These are phyloP conservation scores for Microbotryum lychnidis-dioicae DNA, from an alignment of 1,284 basidiomycete genomes.

Conservation along the genomic window DNA sequence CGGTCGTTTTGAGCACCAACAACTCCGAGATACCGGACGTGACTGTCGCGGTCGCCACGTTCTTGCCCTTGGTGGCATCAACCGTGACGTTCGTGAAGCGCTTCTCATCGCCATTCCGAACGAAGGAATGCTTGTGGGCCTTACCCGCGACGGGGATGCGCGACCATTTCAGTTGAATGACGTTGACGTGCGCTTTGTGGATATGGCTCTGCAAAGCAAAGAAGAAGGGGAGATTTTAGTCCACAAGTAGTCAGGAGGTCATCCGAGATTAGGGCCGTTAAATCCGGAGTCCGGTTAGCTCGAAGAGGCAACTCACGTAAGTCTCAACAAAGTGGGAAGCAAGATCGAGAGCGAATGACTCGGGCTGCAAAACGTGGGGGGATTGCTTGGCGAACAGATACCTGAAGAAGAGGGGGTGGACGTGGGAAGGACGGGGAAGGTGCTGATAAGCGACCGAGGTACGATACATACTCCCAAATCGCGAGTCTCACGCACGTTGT, in stretches of 20 bases:
- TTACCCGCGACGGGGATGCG: slow-evolving; percentile 55
- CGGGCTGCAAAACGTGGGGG: slow-evolving; percentile 69
- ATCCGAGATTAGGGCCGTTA: background rate
- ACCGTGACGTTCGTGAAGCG: slow-evolving; percentile 59
- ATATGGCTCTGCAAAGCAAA: slow-evolving; percentile 29
- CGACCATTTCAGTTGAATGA: slow-evolving; percentile 78
- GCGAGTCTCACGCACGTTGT: slow-evolving; percentile 37
- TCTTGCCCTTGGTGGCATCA: slow-evolving; percentile 31
- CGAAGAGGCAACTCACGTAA: slow-evolving; percentile 46
- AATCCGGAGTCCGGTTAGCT: slow-evolving; percentile 5
- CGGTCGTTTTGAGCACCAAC: slow-evolving; percentile 81
- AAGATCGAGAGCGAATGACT: slow-evolving; percentile 78
- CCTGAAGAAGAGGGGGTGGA: background rate
- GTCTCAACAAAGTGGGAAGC: slow-evolving; percentile 74
- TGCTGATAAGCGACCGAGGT: background rate
- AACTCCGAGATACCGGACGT: slow-evolving; percentile 63
- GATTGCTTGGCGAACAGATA: slow-evolving; percentile 78
- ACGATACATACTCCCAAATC: background rate
- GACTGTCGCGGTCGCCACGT: slow-evolving; percentile 49
- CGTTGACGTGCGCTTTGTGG: slow-evolving; percentile 60
- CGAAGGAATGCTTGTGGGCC: slow-evolving; percentile 71
- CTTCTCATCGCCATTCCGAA: slow-evolving; percentile 85
- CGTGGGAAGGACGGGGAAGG: background rate
- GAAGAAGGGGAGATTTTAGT: no score
- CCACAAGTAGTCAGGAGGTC: background rate